phyloP scores from a whole-genome alignment of 192 early-diverging fungal species.

The Dissophora globulifera region DNA sequence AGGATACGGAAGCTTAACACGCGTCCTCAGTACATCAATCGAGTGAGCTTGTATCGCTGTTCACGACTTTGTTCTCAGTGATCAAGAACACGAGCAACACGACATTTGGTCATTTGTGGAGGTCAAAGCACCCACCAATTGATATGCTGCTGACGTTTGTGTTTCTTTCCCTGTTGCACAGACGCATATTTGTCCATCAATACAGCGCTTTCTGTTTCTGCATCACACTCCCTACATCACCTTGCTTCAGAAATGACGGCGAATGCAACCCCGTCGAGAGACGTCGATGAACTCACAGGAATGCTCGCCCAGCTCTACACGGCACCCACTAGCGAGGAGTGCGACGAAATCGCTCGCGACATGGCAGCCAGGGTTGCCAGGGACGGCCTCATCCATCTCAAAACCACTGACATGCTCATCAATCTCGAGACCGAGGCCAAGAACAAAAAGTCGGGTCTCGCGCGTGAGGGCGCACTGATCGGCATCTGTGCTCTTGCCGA shows the following conservation, averaged over 20 bases:
- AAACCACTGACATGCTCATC: conserved; percentile 65
- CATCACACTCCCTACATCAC: too few relatives aligned
- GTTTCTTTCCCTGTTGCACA: too few relatives aligned
- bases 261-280: conserved; percentile 2
- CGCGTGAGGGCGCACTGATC: conserved; percentile 72
- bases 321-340: conserved; percentile 62
- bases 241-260: conserved; percentile 1
- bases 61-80: too few relatives aligned
- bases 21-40: too few relatives aligned
- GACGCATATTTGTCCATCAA: too few relatives aligned
- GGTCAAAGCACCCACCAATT: too few relatives aligned
- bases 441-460: conserved; percentile 74
- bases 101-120: too few relatives aligned
- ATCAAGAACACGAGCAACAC: too few relatives aligned
- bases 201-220: background rate
- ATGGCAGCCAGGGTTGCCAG: conserved; percentile 54
- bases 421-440: conserved; percentile 64
- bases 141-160: too few relatives aligned
- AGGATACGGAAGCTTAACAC: too few relatives aligned
- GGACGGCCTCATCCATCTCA: conserved; percentile 67
- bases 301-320: conserved; percentile 57
- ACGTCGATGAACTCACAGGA: conserved; percentile 45
- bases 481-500: conserved; percentile 70
- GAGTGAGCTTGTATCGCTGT: too few relatives aligned
- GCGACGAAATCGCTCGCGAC: conserved; percentile 57